Base-by-base conservation (phyloP, 78 protist species). In the Speleostelium caveatum region DNA sequence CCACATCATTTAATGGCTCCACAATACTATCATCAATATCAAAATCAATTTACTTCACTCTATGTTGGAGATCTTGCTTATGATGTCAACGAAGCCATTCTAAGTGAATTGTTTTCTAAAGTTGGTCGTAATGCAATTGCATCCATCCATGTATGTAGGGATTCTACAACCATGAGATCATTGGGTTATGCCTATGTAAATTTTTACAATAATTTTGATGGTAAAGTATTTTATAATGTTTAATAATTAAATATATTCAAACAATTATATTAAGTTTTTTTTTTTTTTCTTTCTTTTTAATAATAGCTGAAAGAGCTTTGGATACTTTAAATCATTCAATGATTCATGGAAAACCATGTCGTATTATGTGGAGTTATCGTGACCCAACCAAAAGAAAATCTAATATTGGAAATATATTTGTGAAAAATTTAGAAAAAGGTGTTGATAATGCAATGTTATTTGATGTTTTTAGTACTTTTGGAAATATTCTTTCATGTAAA, bases 181-280 rank as follows among this genome's bases (percentile, higher is more conserved):
- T 89, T 98, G 28, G 98, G 98, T 35, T 98, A 99, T 85, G 98
- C 98, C n/a, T 99, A 98, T 94, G 98, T 99, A 45, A 98, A 98
- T 97, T 99, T 95, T 86, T 95, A 94, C 79, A 93, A 65, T 51
- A 33, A 55, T n/a, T 55, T 68, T 38, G 93, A 93, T 75, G 90
- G 87, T 78, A 67, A 8, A 45, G 24, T 42, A 6, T 17, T 3
- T 32, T 38, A 5, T 39, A 7, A 32, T 38, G 2, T 38, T 39
- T 66, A 35, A 10, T n/a, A 39, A 66, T 33, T 17, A 66, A 38
- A 12, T 14, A 32, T 66, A 33, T 38, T 38, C 12, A 35, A n/a
- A n/a, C n/a, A n/a, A n/a, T n/a, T n/a, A n/a, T n/a, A n/a, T n/a
- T n/a, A n/a, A n/a, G n/a, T n/a, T n/a, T n/a, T n/a, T n/a, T 17